phyloP scores from a whole-genome alignment of 441 rosid species.

The Gossypium schwendimanii region DNA sequence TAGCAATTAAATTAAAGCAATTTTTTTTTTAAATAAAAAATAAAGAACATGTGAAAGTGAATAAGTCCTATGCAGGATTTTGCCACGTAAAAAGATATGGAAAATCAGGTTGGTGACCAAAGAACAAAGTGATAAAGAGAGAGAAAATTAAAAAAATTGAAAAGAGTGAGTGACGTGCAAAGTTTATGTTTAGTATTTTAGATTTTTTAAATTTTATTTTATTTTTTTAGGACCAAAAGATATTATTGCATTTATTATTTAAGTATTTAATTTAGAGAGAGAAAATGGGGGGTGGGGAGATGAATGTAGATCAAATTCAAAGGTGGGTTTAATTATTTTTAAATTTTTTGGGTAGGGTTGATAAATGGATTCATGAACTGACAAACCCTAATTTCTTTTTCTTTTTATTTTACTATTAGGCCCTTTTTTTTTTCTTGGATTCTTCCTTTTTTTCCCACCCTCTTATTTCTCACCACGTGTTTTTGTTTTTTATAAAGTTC shows the following conservation, averaged over 20 bases:
- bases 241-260: too few species aligned
- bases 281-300: not conserved
- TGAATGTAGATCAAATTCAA: not conserved
- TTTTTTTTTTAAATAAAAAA: not conserved
- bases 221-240: too few species aligned
- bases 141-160: not conserved
- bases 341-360: not conserved
- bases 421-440: not conserved
- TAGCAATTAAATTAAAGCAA: not conserved
- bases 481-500: not conserved
- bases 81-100: conserved; percentile 13
- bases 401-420: not conserved
- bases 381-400: not conserved
- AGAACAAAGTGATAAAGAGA: not conserved
- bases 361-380: not conserved
- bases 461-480: not conserved
- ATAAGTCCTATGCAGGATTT: not conserved
- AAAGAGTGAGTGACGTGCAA: not conserved
- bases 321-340: not conserved
- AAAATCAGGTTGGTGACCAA: conserved; percentile 18
- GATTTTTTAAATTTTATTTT: not conserved
- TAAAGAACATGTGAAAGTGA: not conserved
- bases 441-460: not conserved
- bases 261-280: not conserved
- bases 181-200: not conserved